Base-by-base conservation (phyloP, 495 filamentous ascomycete genomes). In the Penicillium macrosclerotiorum region DNA sequence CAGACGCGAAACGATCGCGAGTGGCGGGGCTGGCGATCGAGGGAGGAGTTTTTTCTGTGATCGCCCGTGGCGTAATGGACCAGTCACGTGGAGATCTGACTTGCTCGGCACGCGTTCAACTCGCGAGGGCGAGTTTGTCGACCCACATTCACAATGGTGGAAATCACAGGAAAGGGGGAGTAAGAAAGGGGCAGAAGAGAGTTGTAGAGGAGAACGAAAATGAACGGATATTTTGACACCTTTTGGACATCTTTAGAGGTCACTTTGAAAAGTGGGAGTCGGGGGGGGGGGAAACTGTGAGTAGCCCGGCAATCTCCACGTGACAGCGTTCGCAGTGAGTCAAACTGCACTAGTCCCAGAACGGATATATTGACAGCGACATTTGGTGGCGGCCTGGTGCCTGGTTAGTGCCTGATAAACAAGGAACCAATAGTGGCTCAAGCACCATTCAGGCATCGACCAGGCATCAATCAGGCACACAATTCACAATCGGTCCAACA, bases 31-130 rank as follows among this genome's bases (percentile, higher is more conserved):
- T 31, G 27, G 36, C 42, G n/a, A 14, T n/a, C 11, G 41, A 22
- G 33, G 35, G 34, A 43, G 51, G 54, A 49, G 43, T 49, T 45
- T 49, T 42, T 47, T 47, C n/a, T 20, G 8, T 18, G 38, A 36
- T 25, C 42, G 16, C 43, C 36, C 46, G 54, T 68, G 60, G 62
- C 49, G 36, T 37, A 68, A 53, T 42, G 65, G 65, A 35, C 23
- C 6, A 26, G 33, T 60, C 61, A 64, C 54, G 60, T 64, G 55
- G 0, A 2, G 7, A 3, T 6, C 2, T 5, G 5, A 7, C n/a
- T 16, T 26, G 22, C 9, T n/a, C 18, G 42, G 42, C 42, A 11
- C 51, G 38, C 37, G 51, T 54, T 54, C 51, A 33, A 52, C 29
- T 37, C 49, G 37, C 26, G n/a, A n/a, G n/a, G n/a, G n/a, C n/a